phyloP scores from a whole-genome alignment of 164 flowering plant species.

The Vitis cinerea region DNA sequence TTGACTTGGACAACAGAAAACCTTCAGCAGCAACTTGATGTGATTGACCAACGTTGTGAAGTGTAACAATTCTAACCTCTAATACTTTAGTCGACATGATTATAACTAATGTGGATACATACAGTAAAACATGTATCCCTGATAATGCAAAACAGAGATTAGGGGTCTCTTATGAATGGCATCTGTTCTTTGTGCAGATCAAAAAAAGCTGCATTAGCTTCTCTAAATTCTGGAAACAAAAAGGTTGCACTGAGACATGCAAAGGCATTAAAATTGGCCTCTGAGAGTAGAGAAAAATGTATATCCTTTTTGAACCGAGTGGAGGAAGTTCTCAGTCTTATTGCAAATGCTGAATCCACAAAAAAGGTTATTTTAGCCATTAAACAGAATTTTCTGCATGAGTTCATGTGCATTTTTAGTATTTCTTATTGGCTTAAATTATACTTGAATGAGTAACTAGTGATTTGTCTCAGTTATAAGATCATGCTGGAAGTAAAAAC shows the following conservation, averaged over 20 bases:
- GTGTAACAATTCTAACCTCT: constrained; percentile 32
- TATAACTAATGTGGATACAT: too few relatives aligned
- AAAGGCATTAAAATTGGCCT: constrained; percentile 55
- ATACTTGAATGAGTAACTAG: not conserved
- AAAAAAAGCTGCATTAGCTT: constrained; percentile 59
- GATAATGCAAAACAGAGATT: too few relatives aligned
- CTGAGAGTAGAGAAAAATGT: constrained; percentile 70
- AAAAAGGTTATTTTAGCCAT: constrained; percentile 51
- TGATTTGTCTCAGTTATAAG: not conserved
- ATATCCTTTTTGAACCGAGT: constrained; percentile 58
- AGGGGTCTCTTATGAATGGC: not conserved
- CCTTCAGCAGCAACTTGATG: constrained; percentile 75
- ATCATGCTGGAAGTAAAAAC: not conserved
- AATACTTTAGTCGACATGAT: not conserved
- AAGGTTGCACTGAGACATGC: constrained; percentile 60
- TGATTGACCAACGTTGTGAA: constrained; percentile 64
- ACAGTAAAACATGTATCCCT: too few relatives aligned
- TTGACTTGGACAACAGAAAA: constrained; percentile 74
- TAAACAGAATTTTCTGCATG: not conserved
- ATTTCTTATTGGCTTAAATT: not conserved
- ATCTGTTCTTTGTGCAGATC: constrained; percentile 42
- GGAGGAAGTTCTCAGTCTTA: constrained; percentile 68
- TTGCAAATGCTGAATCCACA: constrained; percentile 77
- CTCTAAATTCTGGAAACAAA: constrained; percentile 59
- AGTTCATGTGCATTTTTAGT: not conserved